A percentile compares a stretch with the other conserved stretches of the same genome.
These are phyloP conservation scores for Komagataella phaffii DNA, from an alignment of 805 yeast species.

Conservation along the genomic window DNA sequence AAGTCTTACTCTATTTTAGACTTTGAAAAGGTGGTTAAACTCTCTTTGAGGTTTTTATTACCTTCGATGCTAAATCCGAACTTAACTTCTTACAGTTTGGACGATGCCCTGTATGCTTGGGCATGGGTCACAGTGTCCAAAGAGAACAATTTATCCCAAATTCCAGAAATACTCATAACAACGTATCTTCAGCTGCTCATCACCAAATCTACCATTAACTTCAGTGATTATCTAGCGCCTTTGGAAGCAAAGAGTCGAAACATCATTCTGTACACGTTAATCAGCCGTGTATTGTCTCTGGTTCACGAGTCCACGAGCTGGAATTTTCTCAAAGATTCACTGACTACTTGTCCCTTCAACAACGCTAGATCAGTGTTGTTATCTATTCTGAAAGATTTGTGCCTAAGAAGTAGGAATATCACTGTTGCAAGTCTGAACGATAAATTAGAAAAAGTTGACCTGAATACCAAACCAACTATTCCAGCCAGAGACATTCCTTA, in stretches of 20 bases:
- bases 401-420: not conserved
- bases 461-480: not conserved
- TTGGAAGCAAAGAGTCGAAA: slow-evolving; percentile 10
- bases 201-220: slow-evolving; percentile 16
- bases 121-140: slow-evolving; percentile 19
- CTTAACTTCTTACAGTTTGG: slow-evolving; percentile 8
- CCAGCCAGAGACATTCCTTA: not conserved
- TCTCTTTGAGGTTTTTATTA: slow-evolving; percentile 25
- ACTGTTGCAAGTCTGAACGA: not conserved
- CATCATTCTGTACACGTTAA: slow-evolving; percentile 35
- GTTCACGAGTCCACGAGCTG: slow-evolving; percentile 45
- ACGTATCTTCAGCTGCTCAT: slow-evolving; percentile 27
- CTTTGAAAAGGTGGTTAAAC: slow-evolving; percentile 20
- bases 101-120: slow-evolving; percentile 20
- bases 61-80: slow-evolving; percentile 19
- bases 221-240: slow-evolving; percentile 18
- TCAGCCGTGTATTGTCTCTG: slow-evolving; percentile 48
- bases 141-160: slow-evolving; percentile 6
- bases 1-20: slow-evolving; percentile 5
- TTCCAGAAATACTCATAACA: slow-evolving; percentile 13
- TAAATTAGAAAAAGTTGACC: not conserved
- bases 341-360: slow-evolving; percentile 53
- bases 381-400: slow-evolving; percentile 55
- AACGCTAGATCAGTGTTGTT: slow-evolving; percentile 46
- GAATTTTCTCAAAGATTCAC: slow-evolving; percentile 47